Evolutionary conservation across 345 rosid genomes (phyloP).

Genomic region (Erodium maritimum): DNA sequence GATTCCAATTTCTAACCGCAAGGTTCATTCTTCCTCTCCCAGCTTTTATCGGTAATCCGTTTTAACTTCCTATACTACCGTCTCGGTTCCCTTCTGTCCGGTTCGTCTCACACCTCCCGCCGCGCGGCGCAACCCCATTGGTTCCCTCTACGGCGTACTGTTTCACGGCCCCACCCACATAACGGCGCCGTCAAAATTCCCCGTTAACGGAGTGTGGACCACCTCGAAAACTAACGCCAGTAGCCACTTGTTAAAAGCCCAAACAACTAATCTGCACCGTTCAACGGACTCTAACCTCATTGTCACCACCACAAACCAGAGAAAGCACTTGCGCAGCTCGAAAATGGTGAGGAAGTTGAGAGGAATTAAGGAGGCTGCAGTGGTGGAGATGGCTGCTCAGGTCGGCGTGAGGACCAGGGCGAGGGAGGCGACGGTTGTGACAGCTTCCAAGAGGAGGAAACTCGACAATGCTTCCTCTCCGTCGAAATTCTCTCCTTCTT

Average conservation of each 20-base stretch:
- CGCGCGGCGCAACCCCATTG: neutral
- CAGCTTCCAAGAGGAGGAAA: conserved; percentile 18
- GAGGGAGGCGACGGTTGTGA: conserved; percentile 17
- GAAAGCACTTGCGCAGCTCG: no score
- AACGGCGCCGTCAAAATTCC: conserved; percentile 86
- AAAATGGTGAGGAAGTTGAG: conserved; percentile 30
- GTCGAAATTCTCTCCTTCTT: conserved; percentile 11
- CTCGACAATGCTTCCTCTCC: conserved; percentile 7
- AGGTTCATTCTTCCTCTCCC: no score
- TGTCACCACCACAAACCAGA: neutral
- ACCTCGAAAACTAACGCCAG: conserved; percentile 8
- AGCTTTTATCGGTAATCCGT: no score
- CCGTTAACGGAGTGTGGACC: conserved; percentile 45
- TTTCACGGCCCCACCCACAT: no score
- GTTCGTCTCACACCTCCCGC: neutral
- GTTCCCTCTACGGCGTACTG: neutral
- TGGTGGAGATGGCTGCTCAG: conserved; percentile 14
- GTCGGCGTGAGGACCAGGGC: conserved; percentile 26
- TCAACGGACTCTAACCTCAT: no score
- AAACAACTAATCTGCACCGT: conserved; percentile 33
- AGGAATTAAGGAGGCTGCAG: conserved; percentile 16
- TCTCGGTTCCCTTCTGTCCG: neutral
- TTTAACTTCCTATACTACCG: neutral
- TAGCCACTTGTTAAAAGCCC: conserved; percentile 7
- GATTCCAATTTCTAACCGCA: no score